Evolutionary conservation across 768 basidiomycete genomes (phyloP).

Genomic region (Lentinus tigrinus): DNA sequence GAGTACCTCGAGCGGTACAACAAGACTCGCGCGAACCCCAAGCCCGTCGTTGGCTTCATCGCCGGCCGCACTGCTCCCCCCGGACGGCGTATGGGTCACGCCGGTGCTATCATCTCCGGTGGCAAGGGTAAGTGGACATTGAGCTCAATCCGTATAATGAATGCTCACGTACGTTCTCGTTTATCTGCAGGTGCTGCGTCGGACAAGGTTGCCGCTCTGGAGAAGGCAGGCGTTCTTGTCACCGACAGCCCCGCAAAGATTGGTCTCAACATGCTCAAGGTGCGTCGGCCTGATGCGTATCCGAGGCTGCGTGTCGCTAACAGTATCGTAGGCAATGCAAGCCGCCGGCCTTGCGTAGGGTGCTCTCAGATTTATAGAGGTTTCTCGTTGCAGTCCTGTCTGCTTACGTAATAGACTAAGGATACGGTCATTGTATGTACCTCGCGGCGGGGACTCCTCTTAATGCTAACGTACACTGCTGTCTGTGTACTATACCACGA

Average conservation of each 20-base stretch:
- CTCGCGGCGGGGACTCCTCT: not conserved
- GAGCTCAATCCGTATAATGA: not conserved
- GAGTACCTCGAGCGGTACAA: conserved; percentile 94
- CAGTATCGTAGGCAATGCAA: conserved; percentile 62
- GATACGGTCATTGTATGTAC: conserved; percentile 20
- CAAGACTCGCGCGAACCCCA: conserved; percentile 80
- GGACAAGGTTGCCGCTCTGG: conserved; percentile 91
- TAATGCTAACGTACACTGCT: conserved; percentile 1
- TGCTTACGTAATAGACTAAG: conserved; percentile 38
- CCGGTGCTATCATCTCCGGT: conserved; percentile 96
- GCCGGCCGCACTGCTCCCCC: conserved; percentile 98
- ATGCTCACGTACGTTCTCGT: no score
- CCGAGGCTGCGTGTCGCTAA: not conserved
- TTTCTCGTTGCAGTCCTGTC: not conserved
- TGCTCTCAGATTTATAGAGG: conserved; percentile 8
- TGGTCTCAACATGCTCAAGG: conserved; percentile 86
- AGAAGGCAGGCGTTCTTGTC: conserved; percentile 90
- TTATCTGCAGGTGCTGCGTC: conserved; percentile 66
- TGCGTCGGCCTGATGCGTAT: conserved; percentile 31
- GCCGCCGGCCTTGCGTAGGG: conserved; percentile 66
- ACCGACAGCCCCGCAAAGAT: conserved; percentile 96
- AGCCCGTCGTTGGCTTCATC: conserved; percentile 97
- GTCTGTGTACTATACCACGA: conserved; percentile 15
- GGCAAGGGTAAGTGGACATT: conserved; percentile 76
- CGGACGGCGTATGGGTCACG: conserved; percentile 97